Evolutionary conservation across 148 eudicot genomes (phyloP).

Genomic region (Nepenthes gracilis): DNA sequence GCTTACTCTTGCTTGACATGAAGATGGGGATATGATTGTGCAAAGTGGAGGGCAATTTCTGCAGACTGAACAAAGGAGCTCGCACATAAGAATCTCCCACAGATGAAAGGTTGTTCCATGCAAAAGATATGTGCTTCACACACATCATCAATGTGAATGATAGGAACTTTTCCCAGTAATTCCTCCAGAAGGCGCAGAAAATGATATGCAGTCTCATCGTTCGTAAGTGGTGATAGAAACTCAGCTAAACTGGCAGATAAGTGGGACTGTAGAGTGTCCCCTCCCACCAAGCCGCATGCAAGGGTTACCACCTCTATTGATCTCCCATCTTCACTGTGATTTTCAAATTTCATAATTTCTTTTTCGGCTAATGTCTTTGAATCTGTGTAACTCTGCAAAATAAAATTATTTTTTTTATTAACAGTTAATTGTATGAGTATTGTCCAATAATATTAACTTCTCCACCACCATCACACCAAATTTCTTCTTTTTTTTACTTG

Average conservation of each 20-base stretch:
- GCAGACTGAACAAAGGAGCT: conserved; percentile 19
- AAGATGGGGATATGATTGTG: conserved; percentile 16
- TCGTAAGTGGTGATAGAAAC: conserved; percentile 9
- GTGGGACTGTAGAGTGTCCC: conserved; percentile 18
- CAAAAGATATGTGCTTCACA: conserved; percentile 38
- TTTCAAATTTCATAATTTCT: conserved; percentile 15
- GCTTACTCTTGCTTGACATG: conserved; percentile 27
- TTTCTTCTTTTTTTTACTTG: too few species aligned
- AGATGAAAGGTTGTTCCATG: conserved; percentile 20
- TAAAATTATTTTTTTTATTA: neutral
- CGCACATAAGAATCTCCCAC: conserved; percentile 40
- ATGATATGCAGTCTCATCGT: neutral
- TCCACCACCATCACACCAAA: too few species aligned
- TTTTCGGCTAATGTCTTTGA: conserved; percentile 45
- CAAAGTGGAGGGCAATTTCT: conserved; percentile 22
- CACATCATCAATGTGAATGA: conserved; percentile 36
- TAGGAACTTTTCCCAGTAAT: conserved; percentile 30
- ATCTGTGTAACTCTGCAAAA: conserved; percentile 18
- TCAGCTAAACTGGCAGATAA: neutral
- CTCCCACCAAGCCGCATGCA: conserved; percentile 36
- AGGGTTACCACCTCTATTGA: conserved; percentile 19
- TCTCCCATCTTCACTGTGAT: neutral
- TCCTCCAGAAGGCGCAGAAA: conserved; percentile 16
- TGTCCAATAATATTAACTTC: neutral
- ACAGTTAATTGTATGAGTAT: neutral